A percentile compares a stretch with the other conserved stretches of the same genome.
These are phyloP conservation scores for Hysterium pulicare DNA, from an alignment of 2,329 filamentous ascomycete genomes.

Conservation along the genomic window DNA sequence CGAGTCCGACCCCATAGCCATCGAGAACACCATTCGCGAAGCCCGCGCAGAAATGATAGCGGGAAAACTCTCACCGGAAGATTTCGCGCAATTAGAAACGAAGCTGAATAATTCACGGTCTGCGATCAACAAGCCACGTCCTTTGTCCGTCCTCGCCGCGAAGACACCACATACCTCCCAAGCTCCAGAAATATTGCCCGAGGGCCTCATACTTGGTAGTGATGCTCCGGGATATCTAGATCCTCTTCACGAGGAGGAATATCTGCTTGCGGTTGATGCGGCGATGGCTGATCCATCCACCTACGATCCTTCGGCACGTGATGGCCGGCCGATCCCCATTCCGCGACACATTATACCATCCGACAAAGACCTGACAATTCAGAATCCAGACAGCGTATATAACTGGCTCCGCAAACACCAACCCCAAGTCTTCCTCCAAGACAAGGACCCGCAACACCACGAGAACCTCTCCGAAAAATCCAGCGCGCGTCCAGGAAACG, in stretches of 20 bases:
- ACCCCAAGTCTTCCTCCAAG: conserved; percentile 80
- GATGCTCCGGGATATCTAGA: conserved; percentile 65
- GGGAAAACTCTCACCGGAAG: conserved; percentile 25
- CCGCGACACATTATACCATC: conserved; percentile 39
- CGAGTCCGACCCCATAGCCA: conserved; percentile 18
- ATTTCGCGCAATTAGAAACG: conserved; percentile 25
- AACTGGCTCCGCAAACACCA: conserved; percentile 90
- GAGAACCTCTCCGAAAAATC: conserved; percentile 37
- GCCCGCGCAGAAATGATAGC: conserved; percentile 34
- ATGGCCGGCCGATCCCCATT: conserved; percentile 38
- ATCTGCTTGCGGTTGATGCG: conserved; percentile 63
- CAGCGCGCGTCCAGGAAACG: conserved; percentile 20
- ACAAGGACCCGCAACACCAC: conserved; percentile 49
- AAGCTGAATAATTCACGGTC: conserved; percentile 26
- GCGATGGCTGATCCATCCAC: conserved; percentile 49
- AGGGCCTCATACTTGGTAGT: conserved; percentile 48
- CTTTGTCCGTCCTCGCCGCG: conserved; percentile 40
- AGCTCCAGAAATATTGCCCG: conserved; percentile 31
- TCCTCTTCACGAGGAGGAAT: conserved; percentile 69
- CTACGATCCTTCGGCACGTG: conserved; percentile 47
- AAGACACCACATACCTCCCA: conserved; percentile 39
- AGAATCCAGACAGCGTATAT: conserved; percentile 87
- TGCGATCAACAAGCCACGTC: conserved; percentile 18
- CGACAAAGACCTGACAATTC: conserved; percentile 55
- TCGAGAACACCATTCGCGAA: conserved; percentile 28